These are phyloP conservation scores for Panus rudis DNA, from an alignment of 768 basidiomycete genomes.

Conservation along the genomic window DNA sequence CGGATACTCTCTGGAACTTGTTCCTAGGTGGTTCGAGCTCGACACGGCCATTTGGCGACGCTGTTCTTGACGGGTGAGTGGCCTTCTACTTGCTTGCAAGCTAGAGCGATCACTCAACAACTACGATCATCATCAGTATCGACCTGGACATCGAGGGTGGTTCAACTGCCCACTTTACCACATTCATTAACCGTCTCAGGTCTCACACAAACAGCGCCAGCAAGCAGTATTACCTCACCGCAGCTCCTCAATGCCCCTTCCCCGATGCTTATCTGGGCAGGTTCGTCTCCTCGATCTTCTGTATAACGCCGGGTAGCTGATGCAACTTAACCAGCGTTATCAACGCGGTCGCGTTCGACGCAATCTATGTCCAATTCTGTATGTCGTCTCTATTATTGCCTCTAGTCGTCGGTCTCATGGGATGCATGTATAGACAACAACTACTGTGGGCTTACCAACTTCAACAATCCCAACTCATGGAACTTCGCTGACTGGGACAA, in stretches of 20 bases:
- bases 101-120: background rate
- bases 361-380: conserved; percentile 70
- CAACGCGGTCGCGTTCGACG: conserved; percentile 59
- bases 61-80: conserved; percentile 63
- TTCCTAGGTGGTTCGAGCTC: conserved; percentile 59
- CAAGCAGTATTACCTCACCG: conserved; percentile 61
- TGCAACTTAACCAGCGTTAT: conserved; percentile 34
- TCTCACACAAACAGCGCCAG: conserved; percentile 41
- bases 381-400: conserved; percentile 15
- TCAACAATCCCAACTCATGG: conserved; percentile 39
- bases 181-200: conserved; percentile 44
- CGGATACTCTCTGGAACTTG: conserved; percentile 63
- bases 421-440: conserved; percentile 41
- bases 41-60: conserved; percentile 65
- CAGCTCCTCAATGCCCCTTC: conserved; percentile 62
- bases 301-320: background rate
- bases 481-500: conserved; percentile 51
- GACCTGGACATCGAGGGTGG: conserved; percentile 79
- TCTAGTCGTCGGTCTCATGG: background rate
- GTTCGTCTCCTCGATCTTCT: conserved; percentile 6
- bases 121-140: conserved; percentile 26
- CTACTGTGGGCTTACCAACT: conserved; percentile 48
- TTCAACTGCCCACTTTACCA: conserved; percentile 19
- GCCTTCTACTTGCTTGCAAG: background rate
- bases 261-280: conserved; percentile 54